phyloP scores from a whole-genome alignment of 139 green algal genomes.

The Chlorella sp. region DNA sequence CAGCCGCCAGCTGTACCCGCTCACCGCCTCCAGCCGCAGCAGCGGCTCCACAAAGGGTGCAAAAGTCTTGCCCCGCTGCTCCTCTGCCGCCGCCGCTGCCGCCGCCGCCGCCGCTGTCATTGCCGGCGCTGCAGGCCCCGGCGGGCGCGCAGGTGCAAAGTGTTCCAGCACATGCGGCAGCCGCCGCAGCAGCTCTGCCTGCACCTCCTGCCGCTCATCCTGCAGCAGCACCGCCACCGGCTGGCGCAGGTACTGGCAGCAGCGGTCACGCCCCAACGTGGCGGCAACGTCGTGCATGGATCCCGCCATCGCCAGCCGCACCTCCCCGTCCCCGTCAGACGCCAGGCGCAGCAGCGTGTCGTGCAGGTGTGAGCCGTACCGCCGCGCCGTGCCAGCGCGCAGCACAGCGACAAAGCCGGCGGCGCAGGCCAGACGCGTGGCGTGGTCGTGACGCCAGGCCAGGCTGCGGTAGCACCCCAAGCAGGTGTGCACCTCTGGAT shows the following conservation, averaged over 20 bases:
- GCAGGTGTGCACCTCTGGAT: constrained; percentile 52
- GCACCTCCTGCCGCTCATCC: constrained; percentile 55
- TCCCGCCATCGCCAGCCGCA: constrained; percentile 46
- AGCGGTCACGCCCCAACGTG: constrained; percentile 46
- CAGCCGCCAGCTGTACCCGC: constrained; percentile 55
- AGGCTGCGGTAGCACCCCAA: constrained; percentile 57
- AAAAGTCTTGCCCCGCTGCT: constrained; percentile 31
- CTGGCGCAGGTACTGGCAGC: constrained; percentile 55
- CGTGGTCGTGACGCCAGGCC: constrained; percentile 49
- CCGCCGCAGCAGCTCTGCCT: constrained; percentile 45
- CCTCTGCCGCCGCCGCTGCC: background rate
- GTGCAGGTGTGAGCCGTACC: constrained; percentile 55
- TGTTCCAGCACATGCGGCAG: constrained; percentile 7
- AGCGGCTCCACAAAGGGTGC: constrained; percentile 62
- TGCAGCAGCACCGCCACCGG: constrained; percentile 59
- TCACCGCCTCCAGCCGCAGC: constrained; percentile 49
- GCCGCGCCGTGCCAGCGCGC: constrained; percentile 34
- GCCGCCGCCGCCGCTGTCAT: background rate
- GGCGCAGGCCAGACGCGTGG: constrained; percentile 52
- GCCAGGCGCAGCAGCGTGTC: constrained; percentile 56
- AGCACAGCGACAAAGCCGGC: constrained; percentile 41
- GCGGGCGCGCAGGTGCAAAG: background rate
- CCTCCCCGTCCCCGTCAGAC: constrained; percentile 47
- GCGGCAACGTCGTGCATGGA: constrained; percentile 51
- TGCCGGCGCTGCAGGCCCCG: background rate